Evolutionary conservation across 768 basidiomycete species (phyloP), one percentile per base, ranked within the genome.

Genomic region (Coprinopsis marcescibilis): DNA sequence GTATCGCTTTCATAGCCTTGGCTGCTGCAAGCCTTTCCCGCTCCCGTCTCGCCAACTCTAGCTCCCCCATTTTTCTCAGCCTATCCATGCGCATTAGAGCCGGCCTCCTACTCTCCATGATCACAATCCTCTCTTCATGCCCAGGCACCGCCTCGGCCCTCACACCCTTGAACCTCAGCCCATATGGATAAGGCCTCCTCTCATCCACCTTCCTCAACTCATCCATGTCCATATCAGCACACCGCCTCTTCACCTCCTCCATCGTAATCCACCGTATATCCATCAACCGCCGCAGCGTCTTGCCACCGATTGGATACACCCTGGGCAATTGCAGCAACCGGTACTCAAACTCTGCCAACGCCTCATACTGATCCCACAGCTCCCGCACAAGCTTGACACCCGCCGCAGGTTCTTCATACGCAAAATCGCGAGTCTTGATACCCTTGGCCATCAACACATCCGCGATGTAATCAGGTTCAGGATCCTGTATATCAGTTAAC

Each of bases 391-490:
- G 17, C 30, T 54, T 50, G n/a, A 17, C 20, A 8, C 46, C 23
- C 19, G 24, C 14, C 20, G 49, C 25, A 39, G 17, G 52, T 17
- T 20, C 47, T 24, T 38, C 50, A 44, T 61, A 66, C 3, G 68
- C 73, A 45, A 59, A 75, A 56, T 75, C 73, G 15, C 64, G 64
- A 14, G 71, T 61, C 58, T 68, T 71, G 60, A 73, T 66, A 17
- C 60, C 65, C 2, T 40, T 5, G 21, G 17, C 11, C 11, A 8
- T 23, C 4, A 40, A 15, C 11, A 40, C 4, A 10, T 5, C 15
- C 20, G 38, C 54, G 23, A 70, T 59, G 24, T 59, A 60, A 32
- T 69, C 67, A 3, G 65, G 61, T 25, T 67, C 64, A 3, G 66
- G 64, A 40, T 70, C 65, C 14, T 63, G 53, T 13, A 69, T 45